Conservation (phyloP, 257 asterid species). For the Gentiana dahurica region DNA sequence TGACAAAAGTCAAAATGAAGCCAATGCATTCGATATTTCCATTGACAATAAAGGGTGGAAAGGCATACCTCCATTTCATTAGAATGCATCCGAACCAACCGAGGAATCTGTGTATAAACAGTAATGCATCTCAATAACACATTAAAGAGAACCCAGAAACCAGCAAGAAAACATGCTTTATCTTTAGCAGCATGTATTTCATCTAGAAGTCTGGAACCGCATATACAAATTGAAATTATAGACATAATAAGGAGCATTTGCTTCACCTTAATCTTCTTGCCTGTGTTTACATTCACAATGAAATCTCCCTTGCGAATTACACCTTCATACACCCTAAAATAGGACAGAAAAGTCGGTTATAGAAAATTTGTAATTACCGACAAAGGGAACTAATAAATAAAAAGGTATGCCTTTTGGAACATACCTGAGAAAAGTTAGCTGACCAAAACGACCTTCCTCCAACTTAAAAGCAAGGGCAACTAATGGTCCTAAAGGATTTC, state of each 20-base stretch:
- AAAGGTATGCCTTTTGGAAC: neutral
- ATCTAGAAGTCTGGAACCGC: no score
- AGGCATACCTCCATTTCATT: slow-evolving; percentile 94
- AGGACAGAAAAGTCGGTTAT: slow-evolving; percentile 3
- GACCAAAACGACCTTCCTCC: slow-evolving; percentile 97
- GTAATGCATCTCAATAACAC: neutral
- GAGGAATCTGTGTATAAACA: slow-evolving; percentile 65
- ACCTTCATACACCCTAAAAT: slow-evolving; percentile 84
- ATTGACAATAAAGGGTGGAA: neutral
- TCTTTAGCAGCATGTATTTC: no score
- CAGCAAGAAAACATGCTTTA: no score
- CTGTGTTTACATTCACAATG: slow-evolving; percentile 74
- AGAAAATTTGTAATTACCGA: neutral
- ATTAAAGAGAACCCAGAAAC: no score
- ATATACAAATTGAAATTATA: neutral
- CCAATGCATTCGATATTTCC: neutral
- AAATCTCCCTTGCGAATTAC: slow-evolving; percentile 89
- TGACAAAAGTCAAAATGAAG: slow-evolving; percentile 9
- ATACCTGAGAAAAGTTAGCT: slow-evolving; percentile 87
- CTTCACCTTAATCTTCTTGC: slow-evolving; percentile 88
- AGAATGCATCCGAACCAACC: slow-evolving; percentile 96
- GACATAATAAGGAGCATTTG: neutral
- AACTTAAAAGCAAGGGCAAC: slow-evolving; percentile 97
- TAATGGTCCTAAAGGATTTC: slow-evolving; percentile 85
- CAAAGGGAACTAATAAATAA: slow-evolving; percentile 1